A percentile compares a stretch with the other conserved stretches of the same genome.
Evolutionary conservation across 495 filamentous ascomycete genomes (phyloP).

Genomic region (Aspergillus haitiensis): DNA sequence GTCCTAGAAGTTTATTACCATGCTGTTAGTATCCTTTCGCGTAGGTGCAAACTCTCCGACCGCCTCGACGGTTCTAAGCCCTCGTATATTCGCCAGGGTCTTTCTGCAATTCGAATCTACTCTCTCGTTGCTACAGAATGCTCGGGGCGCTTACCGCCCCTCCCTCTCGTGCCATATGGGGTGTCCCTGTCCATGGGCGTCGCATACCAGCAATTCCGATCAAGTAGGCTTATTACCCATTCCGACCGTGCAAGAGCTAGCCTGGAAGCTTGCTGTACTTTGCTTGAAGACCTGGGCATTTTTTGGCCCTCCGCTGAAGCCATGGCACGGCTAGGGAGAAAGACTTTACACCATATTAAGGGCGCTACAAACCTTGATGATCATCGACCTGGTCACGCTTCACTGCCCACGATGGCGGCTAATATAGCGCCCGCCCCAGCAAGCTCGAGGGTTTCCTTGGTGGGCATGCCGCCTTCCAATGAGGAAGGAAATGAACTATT

Average conservation of each 20-base stretch:
- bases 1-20: slow-evolving; percentile 71
- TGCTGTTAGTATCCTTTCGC: slow-evolving; percentile 63
- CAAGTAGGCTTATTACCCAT: slow-evolving; percentile 63
- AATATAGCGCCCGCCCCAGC: background rate
- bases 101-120: slow-evolving; percentile 64
- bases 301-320: slow-evolving; percentile 64
- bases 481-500: background rate
- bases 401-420: background rate
- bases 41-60: slow-evolving; percentile 44
- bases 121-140: slow-evolving; percentile 58
- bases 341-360: slow-evolving; percentile 38
- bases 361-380: slow-evolving; percentile 7
- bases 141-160: slow-evolving; percentile 51
- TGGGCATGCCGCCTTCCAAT: background rate
- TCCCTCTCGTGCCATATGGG: slow-evolving; percentile 69
- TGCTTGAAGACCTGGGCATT: slow-evolving; percentile 55
- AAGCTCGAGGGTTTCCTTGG: background rate
- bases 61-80: slow-evolving; percentile 37
- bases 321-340: slow-evolving; percentile 57
- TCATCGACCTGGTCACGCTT: background rate
- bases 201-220: slow-evolving; percentile 68
- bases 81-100: slow-evolving; percentile 60
- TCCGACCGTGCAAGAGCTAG: slow-evolving; percentile 59
- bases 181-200: slow-evolving; percentile 67
- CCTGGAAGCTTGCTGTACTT: slow-evolving; percentile 56